Base-by-base conservation (phyloP, 352 stramenopile genomes). In the Phytopythium montanum region DNA sequence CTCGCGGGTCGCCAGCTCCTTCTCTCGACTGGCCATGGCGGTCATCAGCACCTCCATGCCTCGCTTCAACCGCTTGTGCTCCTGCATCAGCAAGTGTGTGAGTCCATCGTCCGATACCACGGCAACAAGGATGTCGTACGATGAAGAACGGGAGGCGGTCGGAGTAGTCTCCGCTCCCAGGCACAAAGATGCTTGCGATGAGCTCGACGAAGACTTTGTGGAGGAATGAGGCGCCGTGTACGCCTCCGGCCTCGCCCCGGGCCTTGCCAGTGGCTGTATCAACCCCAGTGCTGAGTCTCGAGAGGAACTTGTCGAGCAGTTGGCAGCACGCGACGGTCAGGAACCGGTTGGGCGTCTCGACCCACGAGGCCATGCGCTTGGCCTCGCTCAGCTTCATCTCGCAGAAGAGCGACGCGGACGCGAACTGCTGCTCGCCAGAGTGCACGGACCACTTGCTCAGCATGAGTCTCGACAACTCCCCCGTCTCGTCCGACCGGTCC, bases 321-420 rank as follows among this genome's bases (percentile, higher is more conserved):
- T 90, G 75, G 46, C 78, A 90, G 50, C 78, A 90, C 39, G 86
- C 81, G 10, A 83, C 87, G 2, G 74, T 80, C 55, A 87, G 75
- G 55, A 94, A 94, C 25, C 78, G 75, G 60, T 92, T 94, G 29
- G 84, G 81, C 12, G 73, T 52, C 54, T 88, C 74, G n/a, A 90
- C 66, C 69, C 80, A 88, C 2, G 79, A 81, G 13, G 78, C 78
- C 80, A 91, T 92, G 34, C 79, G 68, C 70, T 86, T 75, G 23
- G 80, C 84, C 61, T 94, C 84, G 48, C 76, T 85, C 25, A 92
- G 70, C 54, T 94, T 94, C 69, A 90, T 79, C 62, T 94, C 76
- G 31, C 79, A 92, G 55, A 88, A 92, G 31, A 90, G 70, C 16
- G 79, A 82, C 42, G 85, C 73, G 10, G 81, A 92, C 34, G 75